Percentiles rank a stretch among this genome's conserved stretches.
Evolutionary conservation across 352 stramenopile species (phyloP).

Genomic region (Globisporangium recalcitrans): DNA sequence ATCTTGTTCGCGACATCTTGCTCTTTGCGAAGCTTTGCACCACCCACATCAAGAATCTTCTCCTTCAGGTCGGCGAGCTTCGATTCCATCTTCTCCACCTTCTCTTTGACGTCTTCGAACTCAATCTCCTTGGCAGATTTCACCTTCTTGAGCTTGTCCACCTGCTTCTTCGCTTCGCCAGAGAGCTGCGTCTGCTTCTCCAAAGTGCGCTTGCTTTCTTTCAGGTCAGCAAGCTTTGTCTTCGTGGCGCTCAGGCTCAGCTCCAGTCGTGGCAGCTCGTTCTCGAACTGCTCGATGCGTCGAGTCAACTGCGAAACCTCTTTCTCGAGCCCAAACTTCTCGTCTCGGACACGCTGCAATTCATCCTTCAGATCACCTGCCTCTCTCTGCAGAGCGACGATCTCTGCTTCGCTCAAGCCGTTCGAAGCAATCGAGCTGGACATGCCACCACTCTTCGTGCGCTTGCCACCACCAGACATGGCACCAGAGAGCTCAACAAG

Average conservation of each 20-base stretch:
- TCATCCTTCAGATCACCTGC: conserved; percentile 43
- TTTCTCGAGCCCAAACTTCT: conserved; percentile 69
- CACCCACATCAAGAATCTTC: conserved; percentile 93
- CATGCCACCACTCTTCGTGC: conserved; percentile 92
- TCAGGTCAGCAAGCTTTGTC: conserved; percentile 57
- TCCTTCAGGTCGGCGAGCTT: conserved; percentile 91
- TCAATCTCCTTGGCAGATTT: conserved; percentile 89
- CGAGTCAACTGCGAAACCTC: conserved; percentile 84
- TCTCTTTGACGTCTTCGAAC: conserved; percentile 60
- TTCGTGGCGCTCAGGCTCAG: conserved; percentile 75
- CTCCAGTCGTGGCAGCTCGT: conserved; percentile 88
- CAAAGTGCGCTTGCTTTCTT: conserved; percentile 58
- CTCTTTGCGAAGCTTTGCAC: conserved; percentile 92
- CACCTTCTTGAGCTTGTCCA: conserved; percentile 75
- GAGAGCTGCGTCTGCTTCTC: conserved; percentile 86
- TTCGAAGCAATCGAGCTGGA: conserved; percentile 51
- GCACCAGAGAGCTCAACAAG: conserved; percentile 98
- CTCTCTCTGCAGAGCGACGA: conserved; percentile 53
- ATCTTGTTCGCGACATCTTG: conserved; percentile 84
- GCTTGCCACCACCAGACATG: conserved; percentile 97
- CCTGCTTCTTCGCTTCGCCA: conserved; percentile 83
- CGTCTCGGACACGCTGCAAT: conserved; percentile 53
- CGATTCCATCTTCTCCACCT: conserved; percentile 62
- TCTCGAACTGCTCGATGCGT: conserved; percentile 85
- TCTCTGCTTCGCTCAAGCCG: conserved; percentile 55